These are phyloP conservation scores for Lyophyllum semitale DNA, from an alignment of 768 basidiomycete species.

Conservation along the genomic window DNA sequence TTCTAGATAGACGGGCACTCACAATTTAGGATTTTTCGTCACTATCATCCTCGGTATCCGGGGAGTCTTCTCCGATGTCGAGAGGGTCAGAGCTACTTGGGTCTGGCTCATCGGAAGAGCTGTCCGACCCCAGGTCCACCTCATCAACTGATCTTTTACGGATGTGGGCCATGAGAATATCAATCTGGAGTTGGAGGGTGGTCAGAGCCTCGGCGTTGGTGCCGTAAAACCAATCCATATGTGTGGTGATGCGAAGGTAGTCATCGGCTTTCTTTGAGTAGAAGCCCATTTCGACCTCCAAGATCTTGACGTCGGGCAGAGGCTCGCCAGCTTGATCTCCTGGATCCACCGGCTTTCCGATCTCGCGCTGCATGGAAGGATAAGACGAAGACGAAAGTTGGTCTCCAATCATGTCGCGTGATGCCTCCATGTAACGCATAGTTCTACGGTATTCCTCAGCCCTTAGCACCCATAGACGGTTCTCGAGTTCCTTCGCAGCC, in stretches of 20 bases:
- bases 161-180: not conserved
- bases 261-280: not conserved
- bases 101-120: not conserved
- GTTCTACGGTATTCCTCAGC: not conserved
- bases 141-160: not conserved
- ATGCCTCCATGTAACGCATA: not conserved
- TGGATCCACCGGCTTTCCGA: not conserved
- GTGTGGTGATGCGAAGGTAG: not conserved
- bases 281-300: not conserved
- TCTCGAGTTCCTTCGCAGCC: not conserved
- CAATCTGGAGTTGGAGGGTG: not conserved
- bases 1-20: not conserved
- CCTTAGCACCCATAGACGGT: not conserved
- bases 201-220: not conserved
- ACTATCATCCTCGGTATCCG: not conserved
- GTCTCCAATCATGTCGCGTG: not conserved
- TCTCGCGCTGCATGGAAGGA: not conserved
- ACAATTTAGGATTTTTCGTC: not conserved
- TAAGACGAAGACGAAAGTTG: not conserved
- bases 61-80: not conserved
- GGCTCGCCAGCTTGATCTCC: not conserved
- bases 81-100: not conserved
- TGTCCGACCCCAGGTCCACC: not conserved
- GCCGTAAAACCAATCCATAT: not conserved
- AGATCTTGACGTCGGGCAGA: not conserved